These are phyloP conservation scores for Backusella circina DNA, from an alignment of 192 early-diverging fungal genomes.

Conservation along the genomic window DNA sequence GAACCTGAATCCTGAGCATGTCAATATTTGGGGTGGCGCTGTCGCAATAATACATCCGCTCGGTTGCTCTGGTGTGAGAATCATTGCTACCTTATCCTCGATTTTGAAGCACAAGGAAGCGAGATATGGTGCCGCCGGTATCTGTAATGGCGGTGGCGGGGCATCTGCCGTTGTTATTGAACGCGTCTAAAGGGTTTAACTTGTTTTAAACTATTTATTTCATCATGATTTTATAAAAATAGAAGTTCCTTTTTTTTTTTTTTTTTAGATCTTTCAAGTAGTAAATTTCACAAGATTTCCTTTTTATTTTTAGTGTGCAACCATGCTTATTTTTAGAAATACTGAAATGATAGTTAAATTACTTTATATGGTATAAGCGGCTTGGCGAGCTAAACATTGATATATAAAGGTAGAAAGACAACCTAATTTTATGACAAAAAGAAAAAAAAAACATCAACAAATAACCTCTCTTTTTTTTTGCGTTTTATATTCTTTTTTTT, in stretches of 20 bases:
- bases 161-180: slow-evolving; percentile 18
- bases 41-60: slow-evolving; percentile 94
- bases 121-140: slow-evolving; percentile 85
- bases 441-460: not conserved
- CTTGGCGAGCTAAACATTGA: slow-evolving; percentile 1
- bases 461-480: not conserved
- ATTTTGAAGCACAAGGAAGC: slow-evolving; percentile 69
- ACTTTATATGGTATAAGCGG: not conserved
- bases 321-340: not conserved
- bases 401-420: not conserved
- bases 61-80: slow-evolving; percentile 72
- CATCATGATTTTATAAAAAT: not conserved
- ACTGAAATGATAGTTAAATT: slow-evolving; percentile 1
- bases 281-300: not conserved
- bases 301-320: not conserved
- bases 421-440: slow-evolving; percentile 1
- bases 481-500: slow-evolving; percentile 2
- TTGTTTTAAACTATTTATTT: not conserved
- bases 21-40: slow-evolving; percentile 98
- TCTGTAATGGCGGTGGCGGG: slow-evolving; percentile 67
- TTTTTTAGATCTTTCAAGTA: not conserved
- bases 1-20: slow-evolving; percentile 60
- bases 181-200: slow-evolving; percentile 34
- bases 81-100: slow-evolving; percentile 77
- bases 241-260: not conserved